Evolutionary conservation across 2,329 filamentous ascomycete species (phyloP).

Genomic region (Huntiella omanensis): DNA sequence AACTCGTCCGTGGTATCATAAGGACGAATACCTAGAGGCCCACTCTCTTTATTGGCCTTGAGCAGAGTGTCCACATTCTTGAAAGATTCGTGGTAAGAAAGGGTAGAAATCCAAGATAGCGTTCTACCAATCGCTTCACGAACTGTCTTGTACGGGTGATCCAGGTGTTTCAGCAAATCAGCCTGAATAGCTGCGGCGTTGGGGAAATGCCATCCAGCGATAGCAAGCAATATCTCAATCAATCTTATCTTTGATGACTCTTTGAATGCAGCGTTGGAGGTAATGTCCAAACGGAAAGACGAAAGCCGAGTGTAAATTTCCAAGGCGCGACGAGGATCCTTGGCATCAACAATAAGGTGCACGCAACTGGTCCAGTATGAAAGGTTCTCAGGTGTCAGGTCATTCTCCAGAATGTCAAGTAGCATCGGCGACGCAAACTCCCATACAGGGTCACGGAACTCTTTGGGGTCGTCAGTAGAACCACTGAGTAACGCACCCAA

Average conservation of each 20-base stretch:
- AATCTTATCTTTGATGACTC: constrained; percentile 92
- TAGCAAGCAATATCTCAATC: constrained; percentile 69
- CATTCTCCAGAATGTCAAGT: constrained; percentile 71
- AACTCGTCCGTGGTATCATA: constrained; percentile 67
- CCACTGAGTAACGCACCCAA: constrained; percentile 68
- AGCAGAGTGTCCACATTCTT: constrained; percentile 58
- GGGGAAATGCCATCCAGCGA: constrained; percentile 92
- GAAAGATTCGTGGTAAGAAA: constrained; percentile 87
- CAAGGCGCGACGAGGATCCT: constrained; percentile 73
- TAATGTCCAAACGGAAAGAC: constrained; percentile 79
- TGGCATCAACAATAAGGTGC: constrained; percentile 70
- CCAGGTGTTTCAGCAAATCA: constrained; percentile 76
- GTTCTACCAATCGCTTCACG: constrained; percentile 86
- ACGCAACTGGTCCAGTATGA: constrained; percentile 91
- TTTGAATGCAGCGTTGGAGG: constrained; percentile 93
- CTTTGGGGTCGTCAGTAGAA: constrained; percentile 56
- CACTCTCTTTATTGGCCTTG: constrained; percentile 57
- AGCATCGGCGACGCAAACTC: constrained; percentile 78
- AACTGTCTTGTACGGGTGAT: constrained; percentile 95
- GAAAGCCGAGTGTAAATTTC: constrained; percentile 70
- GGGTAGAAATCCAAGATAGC: constrained; percentile 73
- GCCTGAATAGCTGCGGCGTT: constrained; percentile 72
- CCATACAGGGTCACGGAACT: constrained; percentile 64
- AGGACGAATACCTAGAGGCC: constrained; percentile 66
- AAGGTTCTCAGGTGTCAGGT: constrained; percentile 81